Evolutionary conservation across 768 basidiomycete species (phyloP).

Genomic region (Dacryopinax spathularia): DNA sequence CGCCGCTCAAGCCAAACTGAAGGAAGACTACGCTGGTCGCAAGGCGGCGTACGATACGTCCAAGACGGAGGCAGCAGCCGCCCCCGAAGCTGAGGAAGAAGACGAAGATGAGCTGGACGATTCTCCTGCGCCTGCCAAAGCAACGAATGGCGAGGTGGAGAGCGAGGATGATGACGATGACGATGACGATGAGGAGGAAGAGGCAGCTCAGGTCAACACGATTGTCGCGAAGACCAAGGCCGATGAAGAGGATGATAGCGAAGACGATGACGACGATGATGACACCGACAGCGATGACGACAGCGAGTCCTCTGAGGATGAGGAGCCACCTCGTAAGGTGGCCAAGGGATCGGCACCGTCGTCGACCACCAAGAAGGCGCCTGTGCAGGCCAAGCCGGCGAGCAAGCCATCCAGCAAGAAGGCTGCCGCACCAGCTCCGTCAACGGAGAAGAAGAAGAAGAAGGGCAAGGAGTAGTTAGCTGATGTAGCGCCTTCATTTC

Average conservation of each 20-base stretch:
- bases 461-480: background rate
- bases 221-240: constrained; percentile 21
- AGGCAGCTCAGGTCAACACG: constrained; percentile 27
- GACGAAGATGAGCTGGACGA: constrained; percentile 32
- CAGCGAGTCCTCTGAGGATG: constrained; percentile 8
- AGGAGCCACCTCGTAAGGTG: background rate
- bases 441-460: background rate
- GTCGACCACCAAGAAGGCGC: background rate
- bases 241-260: constrained; percentile 11
- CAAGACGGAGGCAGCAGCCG: constrained; percentile 40
- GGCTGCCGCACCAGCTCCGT: background rate
- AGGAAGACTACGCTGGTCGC: background rate
- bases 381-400: background rate
- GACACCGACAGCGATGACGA: constrained; percentile 11
- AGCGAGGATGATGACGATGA: constrained; percentile 27
- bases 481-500: background rate
- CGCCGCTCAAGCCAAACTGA: background rate
- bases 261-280: constrained; percentile 15
- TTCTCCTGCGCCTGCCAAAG: constrained; percentile 39
- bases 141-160: constrained; percentile 35
- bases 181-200: constrained; percentile 31
- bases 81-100: constrained; percentile 49
- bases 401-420: background rate
- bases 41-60: constrained; percentile 37
- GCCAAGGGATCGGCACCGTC: background rate